A percentile compares a stretch with the other conserved stretches of the same genome.
Evolutionary conservation across 2,329 filamentous ascomycete species (phyloP).

Genomic region (Colletotrichum costaricense): DNA sequence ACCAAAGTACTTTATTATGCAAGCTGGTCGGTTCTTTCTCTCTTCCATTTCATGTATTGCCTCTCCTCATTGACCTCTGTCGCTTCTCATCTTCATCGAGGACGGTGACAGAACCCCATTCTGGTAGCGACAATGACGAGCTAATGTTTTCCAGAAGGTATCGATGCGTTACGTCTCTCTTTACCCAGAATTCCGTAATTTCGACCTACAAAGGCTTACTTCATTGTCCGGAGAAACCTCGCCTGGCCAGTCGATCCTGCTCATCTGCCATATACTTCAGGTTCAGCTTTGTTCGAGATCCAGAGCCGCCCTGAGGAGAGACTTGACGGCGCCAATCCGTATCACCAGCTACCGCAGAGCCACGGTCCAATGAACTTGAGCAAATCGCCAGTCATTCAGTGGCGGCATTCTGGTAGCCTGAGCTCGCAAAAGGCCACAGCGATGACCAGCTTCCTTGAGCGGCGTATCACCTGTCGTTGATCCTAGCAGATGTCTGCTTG

Average conservation of each 20-base stretch:
- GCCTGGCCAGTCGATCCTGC: no score
- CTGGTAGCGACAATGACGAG: not conserved
- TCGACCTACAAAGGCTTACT: not conserved
- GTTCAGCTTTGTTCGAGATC: not conserved
- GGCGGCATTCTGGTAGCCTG: not conserved
- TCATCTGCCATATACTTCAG: not conserved
- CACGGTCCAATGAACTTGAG: not conserved
- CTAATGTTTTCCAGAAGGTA: not conserved
- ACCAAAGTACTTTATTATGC: no score
- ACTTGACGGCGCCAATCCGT: not conserved
- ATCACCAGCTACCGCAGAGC: no score
- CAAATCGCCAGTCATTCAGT: not conserved
- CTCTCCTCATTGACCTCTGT: not conserved
- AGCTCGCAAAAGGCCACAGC: not conserved
- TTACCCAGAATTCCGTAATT: no score
- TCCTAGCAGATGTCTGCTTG: not conserved
- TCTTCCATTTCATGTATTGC: not conserved
- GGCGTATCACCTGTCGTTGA: not conserved
- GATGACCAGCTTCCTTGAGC: not conserved
- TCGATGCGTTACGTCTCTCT: not conserved
- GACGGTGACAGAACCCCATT: not conserved
- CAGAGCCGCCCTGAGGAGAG: not conserved
- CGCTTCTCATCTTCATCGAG: not conserved
- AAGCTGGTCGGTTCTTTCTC: not conserved
- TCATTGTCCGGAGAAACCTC: not conserved